Evolutionary conservation across 345 rosid species (phyloP).

Genomic region (Conringia planisiliqua): DNA sequence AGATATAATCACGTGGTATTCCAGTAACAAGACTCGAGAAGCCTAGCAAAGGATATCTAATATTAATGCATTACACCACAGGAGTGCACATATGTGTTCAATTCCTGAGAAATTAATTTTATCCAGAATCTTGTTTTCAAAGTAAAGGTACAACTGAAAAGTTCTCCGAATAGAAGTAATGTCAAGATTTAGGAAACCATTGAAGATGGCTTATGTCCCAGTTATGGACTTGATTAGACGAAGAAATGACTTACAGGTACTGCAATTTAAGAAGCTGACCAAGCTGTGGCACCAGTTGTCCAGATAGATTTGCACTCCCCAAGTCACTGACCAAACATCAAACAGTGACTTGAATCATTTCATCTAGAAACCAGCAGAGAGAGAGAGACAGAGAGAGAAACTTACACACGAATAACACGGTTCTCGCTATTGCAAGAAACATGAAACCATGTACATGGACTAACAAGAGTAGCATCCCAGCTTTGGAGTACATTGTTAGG

Average conservation of each 20-base stretch:
- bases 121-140: neutral
- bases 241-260: slow-evolving; percentile 59
- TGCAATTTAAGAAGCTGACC: slow-evolving; percentile 56
- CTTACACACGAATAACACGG: slow-evolving; percentile 81
- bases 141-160: neutral
- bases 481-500: slow-evolving; percentile 68
- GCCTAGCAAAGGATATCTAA: neutral
- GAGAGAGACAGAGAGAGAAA: slow-evolving; percentile 2
- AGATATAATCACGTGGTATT: neutral
- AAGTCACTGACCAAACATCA: slow-evolving; percentile 30
- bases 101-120: neutral
- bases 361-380: neutral
- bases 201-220: neutral
- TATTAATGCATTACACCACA: too few relatives aligned
- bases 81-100: neutral
- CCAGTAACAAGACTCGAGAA: neutral
- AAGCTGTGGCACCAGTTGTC: slow-evolving; percentile 26
- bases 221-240: neutral
- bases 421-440: slow-evolving; percentile 70
- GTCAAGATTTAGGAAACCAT: neutral
- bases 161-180: neutral
- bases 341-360: neutral
- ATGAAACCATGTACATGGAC: slow-evolving; percentile 87
- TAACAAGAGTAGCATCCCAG: slow-evolving; percentile 77
- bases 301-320: slow-evolving; percentile 32